These are phyloP conservation scores for Macaranga tanarius DNA, from an alignment of 441 rosid genomes.

Conservation along the genomic window DNA sequence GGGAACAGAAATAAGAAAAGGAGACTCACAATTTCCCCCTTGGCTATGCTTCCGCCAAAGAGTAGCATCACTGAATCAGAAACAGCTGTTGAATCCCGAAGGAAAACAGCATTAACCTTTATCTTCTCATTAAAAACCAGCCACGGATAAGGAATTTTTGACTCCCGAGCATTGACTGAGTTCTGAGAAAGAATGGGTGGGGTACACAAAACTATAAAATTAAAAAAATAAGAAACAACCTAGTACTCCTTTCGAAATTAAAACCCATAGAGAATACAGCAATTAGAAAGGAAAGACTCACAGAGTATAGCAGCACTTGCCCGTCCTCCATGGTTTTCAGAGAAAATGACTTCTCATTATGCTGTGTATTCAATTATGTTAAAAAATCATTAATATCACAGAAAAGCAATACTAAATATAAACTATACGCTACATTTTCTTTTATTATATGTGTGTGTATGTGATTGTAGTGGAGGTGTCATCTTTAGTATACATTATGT, in stretches of 20 bases:
- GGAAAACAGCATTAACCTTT: constrained; percentile 86
- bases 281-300: constrained; percentile 34
- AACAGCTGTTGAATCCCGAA: constrained; percentile 91
- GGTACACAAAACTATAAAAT: constrained; percentile 9
- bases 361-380: constrained; percentile 41
- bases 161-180: constrained; percentile 80
- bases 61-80: constrained; percentile 84
- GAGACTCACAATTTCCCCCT: constrained; percentile 59
- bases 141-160: constrained; percentile 85
- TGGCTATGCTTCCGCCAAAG: constrained; percentile 79
- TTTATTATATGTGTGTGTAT: neutral
- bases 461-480: no score
- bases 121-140: constrained; percentile 94
- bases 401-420: neutral
- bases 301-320: constrained; percentile 75
- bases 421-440: neutral
- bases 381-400: constrained; percentile 13
- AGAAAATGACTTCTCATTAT: constrained; percentile 71
- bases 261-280: constrained; percentile 7
- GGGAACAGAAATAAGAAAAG: neutral
- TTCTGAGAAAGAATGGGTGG: constrained; percentile 39
- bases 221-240: constrained; percentile 19
- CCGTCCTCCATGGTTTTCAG: constrained; percentile 97
- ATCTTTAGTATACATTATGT: neutral
- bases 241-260: neutral